Base-by-base conservation (phyloP, 257 asterid genomes). In the Verbena officinalis region DNA sequence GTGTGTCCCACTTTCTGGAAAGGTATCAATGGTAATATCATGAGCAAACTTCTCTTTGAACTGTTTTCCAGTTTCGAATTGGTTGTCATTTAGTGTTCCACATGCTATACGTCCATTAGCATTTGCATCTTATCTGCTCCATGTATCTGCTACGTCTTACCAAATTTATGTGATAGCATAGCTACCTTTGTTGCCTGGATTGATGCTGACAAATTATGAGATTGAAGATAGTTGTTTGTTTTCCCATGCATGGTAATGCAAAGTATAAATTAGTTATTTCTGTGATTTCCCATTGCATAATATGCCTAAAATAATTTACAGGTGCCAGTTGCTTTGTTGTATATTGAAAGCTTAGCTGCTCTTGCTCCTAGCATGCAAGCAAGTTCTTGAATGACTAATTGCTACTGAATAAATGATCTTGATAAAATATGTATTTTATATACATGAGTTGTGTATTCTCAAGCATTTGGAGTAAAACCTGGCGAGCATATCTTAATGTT, bases 381-480 rank as follows among this genome's bases (percentile, higher is more conserved):
- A 34, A 22, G 57, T 64, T 23, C 48, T 63, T 46, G 3, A 33
- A 74, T 57, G 57, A 58, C 21, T 50, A 69, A 38, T 57, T 63
- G 57, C 34, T 1, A 45, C 40, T 65, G 42, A 65, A 16, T 69
- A 13, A 48, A 23, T 34, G 55, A 42, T 51, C 42, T 20, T 54
- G 42, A 38, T 36, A 53, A 24, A 46, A 36, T 13, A 59, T 31
- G 21, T 59, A 40, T 11, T 33, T 52, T 24, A 60, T 30, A 67
- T 61, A 45, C 51, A 59, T 60, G 70, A 73, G 34, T 24, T 14
- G 16, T 59, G 49, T n/a, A n/a, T n/a, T n/a, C n/a, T 72, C 14
- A 31, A 57, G 54, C 54, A 60, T 52, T 19, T 20, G 59, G 60
- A 60, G 62, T 54, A 54, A 22, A 60, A 24, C 38, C 69, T 36